Percentiles rank a stretch among this genome's conserved stretches.
Evolutionary conservation across 2,329 filamentous ascomycete genomes (phyloP).

Genomic region (Talaromyces sp.): DNA sequence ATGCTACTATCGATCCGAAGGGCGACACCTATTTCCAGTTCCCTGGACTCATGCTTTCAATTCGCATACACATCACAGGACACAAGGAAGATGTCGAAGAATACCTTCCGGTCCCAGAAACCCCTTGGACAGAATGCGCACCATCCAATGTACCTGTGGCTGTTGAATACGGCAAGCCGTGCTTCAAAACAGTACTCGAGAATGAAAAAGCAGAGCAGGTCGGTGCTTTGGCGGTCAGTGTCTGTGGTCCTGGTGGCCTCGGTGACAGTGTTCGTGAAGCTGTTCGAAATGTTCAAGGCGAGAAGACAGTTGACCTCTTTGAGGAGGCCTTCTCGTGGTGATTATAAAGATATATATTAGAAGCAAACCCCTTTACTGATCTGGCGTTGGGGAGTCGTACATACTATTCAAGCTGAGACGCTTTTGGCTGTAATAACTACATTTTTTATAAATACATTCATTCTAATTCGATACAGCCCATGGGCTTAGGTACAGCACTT

Average conservation of each 20-base stretch:
- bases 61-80: slow-evolving; percentile 33
- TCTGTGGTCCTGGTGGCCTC: slow-evolving; percentile 41
- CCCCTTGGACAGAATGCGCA: slow-evolving; percentile 29
- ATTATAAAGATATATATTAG: background rate
- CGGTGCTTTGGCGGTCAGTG: slow-evolving; percentile 41
- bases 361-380: background rate
- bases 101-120: slow-evolving; percentile 23
- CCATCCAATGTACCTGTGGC: slow-evolving; percentile 29
- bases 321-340: slow-evolving; percentile 44
- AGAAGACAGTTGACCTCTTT: slow-evolving; percentile 37
- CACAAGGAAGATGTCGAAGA: slow-evolving; percentile 29
- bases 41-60: slow-evolving; percentile 28
- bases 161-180: slow-evolving; percentile 31
- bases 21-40: slow-evolving; percentile 29
- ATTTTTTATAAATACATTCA: too few species aligned
- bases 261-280: slow-evolving; percentile 41
- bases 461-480: too few species aligned
- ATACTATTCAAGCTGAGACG: slow-evolving; percentile 1
- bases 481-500: too few species aligned
- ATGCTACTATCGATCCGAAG: slow-evolving; percentile 21
- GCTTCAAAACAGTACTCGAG: slow-evolving; percentile 27
- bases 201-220: slow-evolving; percentile 32
- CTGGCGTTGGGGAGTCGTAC: background rate
- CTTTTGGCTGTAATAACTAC: background rate
- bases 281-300: slow-evolving; percentile 32